Evolutionary conservation across 2,329 filamentous ascomycete species (phyloP).

Genomic region (Fusarium floridanum): DNA sequence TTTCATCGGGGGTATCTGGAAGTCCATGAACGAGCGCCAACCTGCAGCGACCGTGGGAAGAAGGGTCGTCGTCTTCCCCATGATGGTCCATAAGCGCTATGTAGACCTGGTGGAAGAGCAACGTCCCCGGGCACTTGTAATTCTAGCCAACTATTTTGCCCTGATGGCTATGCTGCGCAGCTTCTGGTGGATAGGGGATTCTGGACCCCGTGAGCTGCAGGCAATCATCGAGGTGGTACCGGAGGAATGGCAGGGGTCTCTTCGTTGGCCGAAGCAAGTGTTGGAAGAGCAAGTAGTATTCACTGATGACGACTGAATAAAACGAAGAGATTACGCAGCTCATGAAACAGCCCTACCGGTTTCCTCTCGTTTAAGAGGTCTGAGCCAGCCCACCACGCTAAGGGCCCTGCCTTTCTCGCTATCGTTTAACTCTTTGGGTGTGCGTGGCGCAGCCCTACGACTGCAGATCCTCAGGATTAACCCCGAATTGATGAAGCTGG

Average conservation of each 20-base stretch:
- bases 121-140: conserved; percentile 38
- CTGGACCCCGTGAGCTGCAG: conserved; percentile 28
- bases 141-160: conserved; percentile 42
- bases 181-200: conserved; percentile 39
- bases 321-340: background rate
- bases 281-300: conserved; percentile 1
- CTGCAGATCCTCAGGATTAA: background rate
- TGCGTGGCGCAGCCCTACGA: background rate
- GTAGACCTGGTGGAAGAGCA: conserved; percentile 34
- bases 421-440: conserved; percentile 5
- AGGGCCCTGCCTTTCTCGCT: conserved; percentile 6
- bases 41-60: conserved; percentile 13
- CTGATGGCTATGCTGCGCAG: conserved; percentile 25
- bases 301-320: background rate
- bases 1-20: conserved; percentile 37
- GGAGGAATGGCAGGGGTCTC: conserved; percentile 14
- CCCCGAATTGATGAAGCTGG: background rate
- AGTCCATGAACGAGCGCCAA: conserved; percentile 16
- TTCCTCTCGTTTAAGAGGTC: background rate
- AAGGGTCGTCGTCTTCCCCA: conserved; percentile 35
- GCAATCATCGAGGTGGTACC: conserved; percentile 28
- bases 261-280: conserved; percentile 20
- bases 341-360: background rate
- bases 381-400: background rate
- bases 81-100: conserved; percentile 35